Conservation (phyloP, 331 rosid species). For the Malus hybrid region DNA sequence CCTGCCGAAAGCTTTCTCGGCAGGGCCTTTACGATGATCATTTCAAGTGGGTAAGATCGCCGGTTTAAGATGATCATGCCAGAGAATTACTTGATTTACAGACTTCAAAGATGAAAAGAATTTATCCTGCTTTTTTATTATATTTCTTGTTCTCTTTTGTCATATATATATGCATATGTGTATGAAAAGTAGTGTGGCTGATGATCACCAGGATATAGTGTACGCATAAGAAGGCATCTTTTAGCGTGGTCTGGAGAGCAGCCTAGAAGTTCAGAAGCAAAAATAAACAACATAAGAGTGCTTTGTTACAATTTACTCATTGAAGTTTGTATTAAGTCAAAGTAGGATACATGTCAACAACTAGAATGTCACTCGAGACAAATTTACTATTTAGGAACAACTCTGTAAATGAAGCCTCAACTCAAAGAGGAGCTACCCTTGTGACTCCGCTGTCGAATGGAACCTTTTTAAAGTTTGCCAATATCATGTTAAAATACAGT, state of each 20-base stretch:
- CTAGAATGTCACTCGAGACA: background rate
- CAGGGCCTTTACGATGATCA: background rate
- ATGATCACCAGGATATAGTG: background rate
- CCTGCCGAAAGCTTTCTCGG: conserved; percentile 34
- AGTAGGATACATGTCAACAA: background rate
- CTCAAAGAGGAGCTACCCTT: conserved; percentile 3
- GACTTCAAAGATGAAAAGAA: too few species aligned
- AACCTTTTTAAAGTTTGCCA: conserved; percentile 4
- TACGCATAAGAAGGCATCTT: conserved; percentile 12
- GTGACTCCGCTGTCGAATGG: conserved; percentile 12
- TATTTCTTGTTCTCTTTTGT: too few species aligned
- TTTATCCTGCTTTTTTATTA: too few species aligned
- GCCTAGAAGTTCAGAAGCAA: conserved; percentile 25
- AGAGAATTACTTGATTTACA: too few species aligned
- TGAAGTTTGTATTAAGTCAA: background rate
- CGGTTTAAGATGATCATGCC: too few species aligned
- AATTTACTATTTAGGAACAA: background rate
- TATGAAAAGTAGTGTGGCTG: background rate
- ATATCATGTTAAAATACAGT: conserved; percentile 16
- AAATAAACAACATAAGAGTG: too few species aligned
- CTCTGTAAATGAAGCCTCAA: background rate
- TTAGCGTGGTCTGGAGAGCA: conserved; percentile 26
- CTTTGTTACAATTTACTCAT: background rate
- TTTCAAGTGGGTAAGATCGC: too few species aligned
- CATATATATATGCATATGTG: too few species aligned